These are phyloP conservation scores for Annulohypoxylon stygium DNA, from an alignment of 495 filamentous ascomycete genomes.

Conservation along the genomic window DNA sequence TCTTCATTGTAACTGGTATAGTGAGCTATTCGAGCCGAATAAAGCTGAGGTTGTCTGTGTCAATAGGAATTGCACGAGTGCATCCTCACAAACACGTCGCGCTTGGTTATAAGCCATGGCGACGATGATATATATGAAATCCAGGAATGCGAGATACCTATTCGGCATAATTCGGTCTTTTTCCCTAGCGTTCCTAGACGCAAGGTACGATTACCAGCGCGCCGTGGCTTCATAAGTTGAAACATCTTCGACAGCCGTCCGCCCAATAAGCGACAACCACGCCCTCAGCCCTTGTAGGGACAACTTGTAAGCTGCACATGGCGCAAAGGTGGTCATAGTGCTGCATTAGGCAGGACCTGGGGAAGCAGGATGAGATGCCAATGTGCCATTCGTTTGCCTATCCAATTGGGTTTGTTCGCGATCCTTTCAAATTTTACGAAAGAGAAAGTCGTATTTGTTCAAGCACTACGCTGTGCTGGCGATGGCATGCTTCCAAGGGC, in stretches of 20 bases:
- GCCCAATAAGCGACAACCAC: constrained; percentile 40
- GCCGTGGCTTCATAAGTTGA: constrained; percentile 32
- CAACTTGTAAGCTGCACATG: not conserved
- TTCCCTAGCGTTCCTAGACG: constrained; percentile 16
- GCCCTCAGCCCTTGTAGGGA: constrained; percentile 13
- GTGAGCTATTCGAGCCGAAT: not conserved
- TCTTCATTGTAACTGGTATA: constrained; percentile 39
- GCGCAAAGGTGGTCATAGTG: not conserved
- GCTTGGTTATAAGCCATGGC: constrained; percentile 4
- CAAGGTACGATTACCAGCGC: constrained; percentile 11
- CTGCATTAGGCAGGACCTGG: constrained; percentile 26
- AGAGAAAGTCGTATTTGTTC: not conserved
- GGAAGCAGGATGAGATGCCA: constrained; percentile 19
- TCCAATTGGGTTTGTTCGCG: constrained; percentile 18
- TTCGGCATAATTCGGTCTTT: constrained; percentile 38
- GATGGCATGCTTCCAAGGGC: not conserved
- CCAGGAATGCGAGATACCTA: not conserved
- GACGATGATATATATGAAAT: constrained; percentile 32
- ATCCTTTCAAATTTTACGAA: constrained; percentile 8
- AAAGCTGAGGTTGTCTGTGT: not conserved
- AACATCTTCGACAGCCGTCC: constrained; percentile 8
- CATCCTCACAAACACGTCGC: constrained; percentile 10
- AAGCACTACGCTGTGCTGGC: constrained; percentile 1
- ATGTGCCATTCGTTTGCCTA: not conserved
- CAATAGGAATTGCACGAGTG: not conserved